Evolutionary conservation across 768 basidiomycete genomes (phyloP), one percentile per base, ranked within the genome.

Genomic region (Phaeolepiota aurea): DNA sequence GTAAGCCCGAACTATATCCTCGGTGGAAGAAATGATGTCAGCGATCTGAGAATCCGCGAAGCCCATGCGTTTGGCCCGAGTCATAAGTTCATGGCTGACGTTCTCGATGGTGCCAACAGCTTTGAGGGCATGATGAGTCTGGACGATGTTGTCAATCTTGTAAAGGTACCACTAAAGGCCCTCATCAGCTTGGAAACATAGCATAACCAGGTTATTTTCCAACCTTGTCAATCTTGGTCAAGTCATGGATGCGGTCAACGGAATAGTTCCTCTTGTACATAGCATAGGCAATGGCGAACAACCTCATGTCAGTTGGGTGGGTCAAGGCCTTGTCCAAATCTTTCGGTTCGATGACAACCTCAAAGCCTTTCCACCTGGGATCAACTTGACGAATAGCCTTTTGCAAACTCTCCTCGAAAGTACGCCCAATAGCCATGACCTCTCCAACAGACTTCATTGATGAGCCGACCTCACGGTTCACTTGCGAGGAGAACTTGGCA

Each of bases 401-500:
- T 60, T 98, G 96, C 55, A 99, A 71, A 54, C 87, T 90, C 61
- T 99, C 96, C 63, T 99, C 96, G 52, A 97, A 99, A 1, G 96
- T 99, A 49, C 96, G 85, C 25, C 96, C 96, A 52, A 99, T 97
- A 50, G 94, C 94, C 96, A 99, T 99, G 56, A 99, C 94, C 62
- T 99, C 96, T 41, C 96, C 96, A 41, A 99, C 96, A 12, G 89
- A 92, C 65, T 99, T 99, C 96, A 99, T 98, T 13, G 94, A 79
- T 2, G 93, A 97, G 18, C 94, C 96, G 40, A 98, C 81, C 57
- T 90, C 82, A 47, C 94, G 83, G 57, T 94, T 82, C 44, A 98
- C 96, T 54, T 94, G 88, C 30, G 82, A 66, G 15, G 85, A 86
- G 72, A 99, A 98, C 63, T 99, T 99, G 49, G 93, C 92, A 42